Percentiles rank a stretch among this genome's conserved stretches.
These are phyloP conservation scores for Fusarium abutilonis DNA, from an alignment of 2,329 filamentous ascomycete species.

Conservation along the genomic window DNA sequence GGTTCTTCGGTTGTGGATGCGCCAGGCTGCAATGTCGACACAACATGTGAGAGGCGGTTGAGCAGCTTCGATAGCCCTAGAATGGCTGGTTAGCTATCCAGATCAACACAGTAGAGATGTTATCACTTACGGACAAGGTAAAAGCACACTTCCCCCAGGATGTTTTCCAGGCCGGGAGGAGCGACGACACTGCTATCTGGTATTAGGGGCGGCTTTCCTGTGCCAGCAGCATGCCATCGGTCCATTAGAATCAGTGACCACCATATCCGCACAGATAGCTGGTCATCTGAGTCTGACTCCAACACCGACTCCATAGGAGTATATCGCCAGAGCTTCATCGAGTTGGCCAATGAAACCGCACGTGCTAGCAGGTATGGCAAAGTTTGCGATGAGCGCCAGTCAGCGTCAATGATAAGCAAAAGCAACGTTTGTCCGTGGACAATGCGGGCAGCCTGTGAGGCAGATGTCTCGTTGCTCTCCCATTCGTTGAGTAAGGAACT, in stretches of 20 bases:
- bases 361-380: slow-evolving; percentile 66
- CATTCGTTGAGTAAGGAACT: slow-evolving; percentile 62
- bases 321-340: slow-evolving; percentile 66
- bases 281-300: slow-evolving; percentile 69
- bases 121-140: slow-evolving; percentile 69
- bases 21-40: slow-evolving; percentile 51
- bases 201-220: slow-evolving; percentile 69
- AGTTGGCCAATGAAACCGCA: slow-evolving; percentile 72
- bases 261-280: slow-evolving; percentile 72
- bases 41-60: slow-evolving; percentile 52
- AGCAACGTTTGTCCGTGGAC: slow-evolving; percentile 74
- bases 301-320: slow-evolving; percentile 57
- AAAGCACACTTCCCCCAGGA: slow-evolving; percentile 72
- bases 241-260: slow-evolving; percentile 78
- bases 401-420: slow-evolving; percentile 72
- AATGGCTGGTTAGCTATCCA: slow-evolving; percentile 22
- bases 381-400: slow-evolving; percentile 61
- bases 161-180: slow-evolving; percentile 64
- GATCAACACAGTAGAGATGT: no score
- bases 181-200: slow-evolving; percentile 70
- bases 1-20: slow-evolving; percentile 49
- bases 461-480: slow-evolving; percentile 56
- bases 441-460: slow-evolving; percentile 56
- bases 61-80: slow-evolving; percentile 68
- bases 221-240: slow-evolving; percentile 77